Base-by-base conservation (phyloP, 768 basidiomycete species). In the Suillus fuscotomentosus region DNA sequence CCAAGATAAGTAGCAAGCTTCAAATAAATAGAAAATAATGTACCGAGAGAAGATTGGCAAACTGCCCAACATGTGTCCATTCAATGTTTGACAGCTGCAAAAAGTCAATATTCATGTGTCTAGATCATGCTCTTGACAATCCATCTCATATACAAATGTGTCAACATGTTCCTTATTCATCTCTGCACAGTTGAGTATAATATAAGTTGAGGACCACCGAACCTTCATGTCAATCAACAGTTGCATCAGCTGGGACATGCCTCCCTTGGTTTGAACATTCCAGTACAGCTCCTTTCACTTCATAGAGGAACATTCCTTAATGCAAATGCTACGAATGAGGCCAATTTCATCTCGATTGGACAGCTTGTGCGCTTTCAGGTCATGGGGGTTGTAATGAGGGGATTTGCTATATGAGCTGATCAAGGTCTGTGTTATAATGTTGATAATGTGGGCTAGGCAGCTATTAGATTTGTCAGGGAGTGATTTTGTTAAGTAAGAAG, bases 361-460 rank as follows among this genome's bases (percentile, higher is more conserved):
- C 9, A 6, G 43, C 24, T n/a, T n/a, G n/a, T n/a, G n/a, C n/a
- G n/a, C n/a, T n/a, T n/a, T n/a, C n/a, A n/a, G n/a, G n/a, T 69
- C 22, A 1, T 63, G 11, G 0, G 75, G 67, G 60, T 73, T 62
- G 65, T 69, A 75, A 63, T 73, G 70, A 22, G 66, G 65, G 1
- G 75, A 31, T 54, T 68, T 73, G 54, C 72, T 76, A 48, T 76
- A 70, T 0, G 71, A 70, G 3, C 61, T 64, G 31, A 78, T 62
- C 3, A 79, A 38, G 3, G 71, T 71, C 56, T 78, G 75, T 1
- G 74, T 79, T 0, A 73, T 74, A 17, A 78, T 68, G 63, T 78
- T 76, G 61, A 78, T 72, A 20, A 77, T 61, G 62, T 77, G 77
- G 0, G 71, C 76, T 36, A 76, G 66, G 60, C 78, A 79, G 14